A percentile compares a stretch with the other conserved stretches of the same genome.
Evolutionary conservation across 2,329 filamentous ascomycete species (phyloP).

Genomic region (Tricladium varicosporioides): DNA sequence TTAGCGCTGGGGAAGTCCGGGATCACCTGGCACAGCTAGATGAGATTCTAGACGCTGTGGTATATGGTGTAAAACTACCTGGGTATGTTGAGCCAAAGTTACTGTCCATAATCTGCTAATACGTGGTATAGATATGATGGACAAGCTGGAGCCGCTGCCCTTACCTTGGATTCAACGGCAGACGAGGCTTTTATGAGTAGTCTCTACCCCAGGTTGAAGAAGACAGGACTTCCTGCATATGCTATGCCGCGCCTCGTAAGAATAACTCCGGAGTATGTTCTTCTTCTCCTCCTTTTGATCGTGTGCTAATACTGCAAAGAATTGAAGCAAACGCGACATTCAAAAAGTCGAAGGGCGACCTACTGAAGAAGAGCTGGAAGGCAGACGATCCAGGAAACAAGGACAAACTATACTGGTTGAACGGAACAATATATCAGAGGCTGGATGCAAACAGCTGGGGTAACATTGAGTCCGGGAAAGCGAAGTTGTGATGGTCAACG

Average conservation of each 20-base stretch:
- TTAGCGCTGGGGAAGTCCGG: slow-evolving; percentile 44
- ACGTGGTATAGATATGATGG: slow-evolving; percentile 42
- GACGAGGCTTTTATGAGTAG: slow-evolving; percentile 38
- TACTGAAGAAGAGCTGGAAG: slow-evolving; percentile 43
- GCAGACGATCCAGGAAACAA: slow-evolving; percentile 30
- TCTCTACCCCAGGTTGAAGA: slow-evolving; percentile 39
- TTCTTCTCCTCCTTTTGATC: too few species aligned
- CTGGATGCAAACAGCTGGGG: slow-evolving; percentile 40
- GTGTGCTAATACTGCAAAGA: slow-evolving; percentile 8
- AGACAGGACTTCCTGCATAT: slow-evolving; percentile 45
- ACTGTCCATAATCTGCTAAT: background rate
- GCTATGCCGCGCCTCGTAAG: slow-evolving; percentile 46
- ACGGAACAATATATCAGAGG: slow-evolving; percentile 39
- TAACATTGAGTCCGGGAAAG: slow-evolving; percentile 40
- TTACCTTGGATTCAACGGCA: slow-evolving; percentile 39
- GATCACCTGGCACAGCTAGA: slow-evolving; percentile 42
- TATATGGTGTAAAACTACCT: slow-evolving; percentile 42
- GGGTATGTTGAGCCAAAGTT: slow-evolving; percentile 31
- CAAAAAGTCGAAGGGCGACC: slow-evolving; percentile 46
- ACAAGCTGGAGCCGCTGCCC: slow-evolving; percentile 45
- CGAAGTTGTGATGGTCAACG: slow-evolving; percentile 34
- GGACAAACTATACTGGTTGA: slow-evolving; percentile 44
- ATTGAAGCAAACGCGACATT: slow-evolving; percentile 48
- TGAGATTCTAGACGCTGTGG: slow-evolving; percentile 42
- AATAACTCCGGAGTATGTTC: slow-evolving; percentile 42